Base-by-base conservation (phyloP, 2,329 filamentous ascomycete species). In the Cladobotryum mycophilum region DNA sequence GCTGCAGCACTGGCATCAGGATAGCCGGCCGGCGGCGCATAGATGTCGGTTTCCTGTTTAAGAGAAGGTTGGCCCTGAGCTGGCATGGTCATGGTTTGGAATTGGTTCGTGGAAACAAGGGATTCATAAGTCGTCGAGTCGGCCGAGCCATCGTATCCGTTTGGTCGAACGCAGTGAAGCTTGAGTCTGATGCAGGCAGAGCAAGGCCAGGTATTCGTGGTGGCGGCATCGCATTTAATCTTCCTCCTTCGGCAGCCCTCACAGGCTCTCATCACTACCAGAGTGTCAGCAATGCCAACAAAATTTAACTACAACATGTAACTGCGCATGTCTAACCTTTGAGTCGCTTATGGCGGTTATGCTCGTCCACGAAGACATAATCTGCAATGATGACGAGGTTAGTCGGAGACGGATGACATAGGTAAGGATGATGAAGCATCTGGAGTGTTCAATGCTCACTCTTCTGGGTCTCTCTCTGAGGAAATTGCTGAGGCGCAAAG, bases 331-430 rank as follows among this genome's bases (percentile, higher is more conserved):
- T 36, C 49, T 60, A 80, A 93, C 89, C 89, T 79, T 97, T 97
- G 56, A 97, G 75, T 61, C 92, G 83, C 72, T 97, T 97, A 71
- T 97, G 93, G 57, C 93, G 86, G 74, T 97, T 97, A 70, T 97
- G 93, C 70, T 97, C 92, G 70, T 97, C 92, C 52, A 97, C 93
- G 66, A 97, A 97, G 62, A 97, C 93, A 87, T 96, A 97, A 69
- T 96, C 91, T 95, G 48, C 56, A 49, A 49, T 15, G 56, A 17
- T 30, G 40, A 41, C 14, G 18, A 12, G 20, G 41, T 47, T 44
- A 48, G 51, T 37, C 35, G 45, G 51, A 36, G 45, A 34, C 44
- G 42, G 54, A 38, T 40, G 47, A 47, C 33, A 40, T 37, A n/a
- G 30, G 35, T 35, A 33, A 36, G 14, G 45, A 40, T 20, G 12